Percentiles rank a stretch among this genome's conserved stretches.
Evolutionary conservation across 23 red algal species (phyloP).

Genomic region (Cyanidium caldarium): DNA sequence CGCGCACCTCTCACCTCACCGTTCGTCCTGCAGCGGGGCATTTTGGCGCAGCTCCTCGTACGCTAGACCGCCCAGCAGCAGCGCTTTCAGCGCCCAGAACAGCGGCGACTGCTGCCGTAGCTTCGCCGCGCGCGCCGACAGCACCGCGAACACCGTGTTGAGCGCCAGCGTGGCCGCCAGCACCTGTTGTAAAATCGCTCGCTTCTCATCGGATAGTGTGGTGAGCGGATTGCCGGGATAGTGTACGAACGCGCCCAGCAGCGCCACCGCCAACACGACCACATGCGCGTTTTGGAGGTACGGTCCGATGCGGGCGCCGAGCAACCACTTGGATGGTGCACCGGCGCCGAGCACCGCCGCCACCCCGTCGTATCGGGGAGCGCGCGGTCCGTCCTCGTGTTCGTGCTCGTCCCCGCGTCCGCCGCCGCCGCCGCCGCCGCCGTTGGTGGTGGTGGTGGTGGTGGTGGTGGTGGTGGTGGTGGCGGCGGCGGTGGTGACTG

Average conservation of each 20-base stretch:
- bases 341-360: neutral
- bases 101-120: neutral
- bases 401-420: no score
- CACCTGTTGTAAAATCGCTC: neutral
- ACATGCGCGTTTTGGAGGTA: slow-evolving; percentile 2
- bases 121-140: neutral
- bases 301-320: neutral
- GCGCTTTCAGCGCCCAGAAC: neutral
- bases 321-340: neutral
- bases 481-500: no score
- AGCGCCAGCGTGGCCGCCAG: neutral
- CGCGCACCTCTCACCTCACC: no score
- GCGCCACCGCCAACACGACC: neutral
- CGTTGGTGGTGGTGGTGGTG: no score
- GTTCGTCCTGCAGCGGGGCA: neutral
- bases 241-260: neutral
- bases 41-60: neutral
- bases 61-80: neutral
- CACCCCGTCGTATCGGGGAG: neutral
- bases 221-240: slow-evolving; percentile 1
- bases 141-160: neutral
- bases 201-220: neutral
- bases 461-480: no score
- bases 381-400: no score
- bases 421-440: no score